Evolutionary conservation across 2,329 filamentous ascomycete species (phyloP).

Genomic region (Penicillium hordei): DNA sequence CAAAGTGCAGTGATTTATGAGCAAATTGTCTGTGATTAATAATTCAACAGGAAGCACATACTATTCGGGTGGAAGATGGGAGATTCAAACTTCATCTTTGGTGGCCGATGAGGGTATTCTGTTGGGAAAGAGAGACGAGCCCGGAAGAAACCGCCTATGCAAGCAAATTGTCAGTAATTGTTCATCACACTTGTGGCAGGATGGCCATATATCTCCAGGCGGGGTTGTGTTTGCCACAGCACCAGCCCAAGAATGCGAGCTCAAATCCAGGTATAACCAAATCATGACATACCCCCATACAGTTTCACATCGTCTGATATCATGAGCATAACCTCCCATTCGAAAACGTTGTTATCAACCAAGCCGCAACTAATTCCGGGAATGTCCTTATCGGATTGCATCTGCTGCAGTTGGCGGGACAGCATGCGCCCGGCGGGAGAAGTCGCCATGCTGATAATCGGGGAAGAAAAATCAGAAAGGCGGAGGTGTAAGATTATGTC

Average conservation of each 20-base stretch:
- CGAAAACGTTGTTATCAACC: constrained; percentile 82
- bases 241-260: neutral
- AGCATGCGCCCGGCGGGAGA: constrained; percentile 62
- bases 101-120: constrained; percentile 84
- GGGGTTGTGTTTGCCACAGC: neutral
- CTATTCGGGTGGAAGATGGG: constrained; percentile 93
- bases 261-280: neutral
- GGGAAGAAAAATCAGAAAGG: neutral
- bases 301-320: constrained; percentile 91
- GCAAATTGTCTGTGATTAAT: neutral
- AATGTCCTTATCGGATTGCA: constrained; percentile 87
- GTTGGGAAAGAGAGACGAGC: constrained; percentile 78
- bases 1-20: neutral
- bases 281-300: constrained; percentile 70
- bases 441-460: constrained; percentile 39
- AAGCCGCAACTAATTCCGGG: constrained; percentile 92
- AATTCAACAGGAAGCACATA: constrained; percentile 37
- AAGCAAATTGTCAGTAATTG: neutral
- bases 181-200: neutral
- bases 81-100: constrained; percentile 80
- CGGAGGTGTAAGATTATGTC: neutral
- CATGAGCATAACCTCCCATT: constrained; percentile 99
- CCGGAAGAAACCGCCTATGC: constrained; percentile 83
- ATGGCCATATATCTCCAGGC: neutral
- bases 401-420: constrained; percentile 84